Evolutionary conservation across 306 rosid species (phyloP).

Genomic region (Vicia sativa): DNA sequence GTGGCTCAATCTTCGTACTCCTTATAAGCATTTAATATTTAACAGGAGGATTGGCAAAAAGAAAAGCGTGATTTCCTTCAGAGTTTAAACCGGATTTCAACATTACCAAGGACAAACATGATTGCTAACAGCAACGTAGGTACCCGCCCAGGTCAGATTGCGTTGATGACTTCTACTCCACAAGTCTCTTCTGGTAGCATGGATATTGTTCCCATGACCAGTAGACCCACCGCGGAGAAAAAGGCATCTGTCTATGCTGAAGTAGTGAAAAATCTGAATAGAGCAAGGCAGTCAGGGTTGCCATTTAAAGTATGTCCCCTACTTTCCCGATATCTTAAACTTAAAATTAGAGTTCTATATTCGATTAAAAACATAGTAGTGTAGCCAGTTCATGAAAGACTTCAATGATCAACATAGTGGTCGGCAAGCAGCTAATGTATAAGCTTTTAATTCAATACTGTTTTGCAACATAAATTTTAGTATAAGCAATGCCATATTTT

Average conservation of each 20-base stretch:
- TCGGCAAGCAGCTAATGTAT: constrained; percentile 24
- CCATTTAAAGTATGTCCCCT: constrained; percentile 70
- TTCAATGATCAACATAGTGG: constrained; percentile 31
- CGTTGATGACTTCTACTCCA: constrained; percentile 55
- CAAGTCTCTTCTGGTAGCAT: constrained; percentile 59
- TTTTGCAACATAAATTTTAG: constrained; percentile 18
- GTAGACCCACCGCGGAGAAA: constrained; percentile 74
- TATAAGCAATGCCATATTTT: constrained; percentile 7
- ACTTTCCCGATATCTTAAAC: constrained; percentile 20
- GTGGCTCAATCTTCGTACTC: constrained; percentile 34
- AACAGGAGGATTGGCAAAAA: constrained; percentile 98
- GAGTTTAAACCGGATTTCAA: constrained; percentile 87
- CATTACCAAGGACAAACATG: constrained; percentile 82
- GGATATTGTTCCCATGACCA: constrained; percentile 61
- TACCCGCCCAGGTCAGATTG: constrained; percentile 61
- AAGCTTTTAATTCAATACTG: constrained; percentile 16
- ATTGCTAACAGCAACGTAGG: constrained; percentile 50
- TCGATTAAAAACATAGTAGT: constrained; percentile 7
- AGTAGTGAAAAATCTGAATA: constrained; percentile 80
- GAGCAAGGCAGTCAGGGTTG: constrained; percentile 80
- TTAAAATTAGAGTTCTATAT: constrained; percentile 26
- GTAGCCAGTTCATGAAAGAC: constrained; percentile 22
- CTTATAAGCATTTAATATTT: constrained; percentile 41
- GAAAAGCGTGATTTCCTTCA: constrained; percentile 96
- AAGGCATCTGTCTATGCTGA: constrained; percentile 81